Evolutionary conservation across 371 early-diverging fungal genomes (phyloP).

Genomic region (Smittium culicis): DNA sequence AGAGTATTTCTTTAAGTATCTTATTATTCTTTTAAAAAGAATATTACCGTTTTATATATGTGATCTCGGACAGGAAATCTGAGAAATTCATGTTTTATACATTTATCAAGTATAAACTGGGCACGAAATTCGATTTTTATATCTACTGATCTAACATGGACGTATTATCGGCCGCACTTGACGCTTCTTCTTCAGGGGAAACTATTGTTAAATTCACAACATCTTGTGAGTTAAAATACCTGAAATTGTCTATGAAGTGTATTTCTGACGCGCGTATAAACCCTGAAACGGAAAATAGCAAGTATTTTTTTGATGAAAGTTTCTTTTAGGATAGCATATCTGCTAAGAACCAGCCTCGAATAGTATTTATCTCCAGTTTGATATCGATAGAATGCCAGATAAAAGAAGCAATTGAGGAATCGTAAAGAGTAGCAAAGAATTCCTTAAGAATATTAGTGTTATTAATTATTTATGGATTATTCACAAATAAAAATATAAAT

Average conservation of each 20-base stretch:
- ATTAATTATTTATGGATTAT: not conserved
- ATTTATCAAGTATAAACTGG: not conserved
- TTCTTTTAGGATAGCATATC: not conserved
- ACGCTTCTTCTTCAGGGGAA: not conserved
- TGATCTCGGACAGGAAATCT: not conserved
- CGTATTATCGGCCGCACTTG: not conserved
- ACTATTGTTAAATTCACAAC: not conserved
- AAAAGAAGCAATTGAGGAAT: not conserved
- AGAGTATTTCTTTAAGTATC: not conserved
- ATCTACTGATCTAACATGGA: not conserved
- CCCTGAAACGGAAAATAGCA: not conserved
- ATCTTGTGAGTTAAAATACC: not conserved
- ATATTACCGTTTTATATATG: not conserved
- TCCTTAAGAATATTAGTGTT: not conserved
- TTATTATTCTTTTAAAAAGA: not conserved
- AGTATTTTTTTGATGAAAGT: not conserved
- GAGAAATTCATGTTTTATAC: not conserved
- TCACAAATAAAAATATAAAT: not conserved
- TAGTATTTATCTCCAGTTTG: not conserved
- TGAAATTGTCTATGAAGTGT: not conserved
- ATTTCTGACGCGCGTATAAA: not conserved
- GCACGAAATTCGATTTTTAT: not conserved
- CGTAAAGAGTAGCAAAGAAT: not conserved
- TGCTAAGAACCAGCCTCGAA: not conserved
- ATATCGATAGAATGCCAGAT: not conserved